Percentiles rank a stretch among this genome's conserved stretches.
Evolutionary conservation across 805 yeast species (phyloP).

Genomic region (Myxozyma sirexii): DNA sequence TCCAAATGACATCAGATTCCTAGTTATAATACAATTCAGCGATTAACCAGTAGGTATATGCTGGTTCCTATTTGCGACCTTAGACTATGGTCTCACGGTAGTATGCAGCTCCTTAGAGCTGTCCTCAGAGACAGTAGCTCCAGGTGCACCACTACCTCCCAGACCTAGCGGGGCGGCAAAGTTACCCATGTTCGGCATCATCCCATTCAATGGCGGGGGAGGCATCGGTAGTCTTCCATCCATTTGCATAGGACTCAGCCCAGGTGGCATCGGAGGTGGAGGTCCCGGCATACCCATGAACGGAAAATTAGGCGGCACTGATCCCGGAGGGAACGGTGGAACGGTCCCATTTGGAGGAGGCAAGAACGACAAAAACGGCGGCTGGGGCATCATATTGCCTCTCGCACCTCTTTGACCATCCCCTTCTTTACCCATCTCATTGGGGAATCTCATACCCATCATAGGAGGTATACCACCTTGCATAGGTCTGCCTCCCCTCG

Average conservation of each 20-base stretch:
- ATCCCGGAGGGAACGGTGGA: constrained; percentile 17
- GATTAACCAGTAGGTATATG: too few relatives aligned
- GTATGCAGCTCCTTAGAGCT: neutral
- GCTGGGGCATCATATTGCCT: constrained; percentile 5
- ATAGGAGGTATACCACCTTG: constrained; percentile 8
- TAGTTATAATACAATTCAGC: neutral
- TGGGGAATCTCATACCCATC: neutral
- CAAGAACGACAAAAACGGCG: neutral
- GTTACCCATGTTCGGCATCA: neutral
- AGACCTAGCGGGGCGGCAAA: constrained; percentile 1
- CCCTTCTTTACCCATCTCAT: neutral
- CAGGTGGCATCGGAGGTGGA: constrained; percentile 26
- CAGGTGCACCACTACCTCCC: neutral
- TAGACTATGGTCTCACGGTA: neutral
- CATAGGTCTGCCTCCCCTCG: constrained; percentile 4
- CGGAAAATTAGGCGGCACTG: constrained; percentile 8
- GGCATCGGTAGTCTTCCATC: constrained; percentile 10
- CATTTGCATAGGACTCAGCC: constrained; percentile 9
- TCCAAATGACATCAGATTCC: neutral
- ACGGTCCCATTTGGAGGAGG: constrained; percentile 8
- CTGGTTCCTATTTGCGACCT: too few relatives aligned
- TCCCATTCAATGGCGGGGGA: constrained; percentile 10
- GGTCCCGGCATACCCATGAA: constrained; percentile 24
- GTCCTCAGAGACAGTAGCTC: neutral
- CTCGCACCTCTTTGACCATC: neutral